Evolutionary conservation across 2,329 filamentous ascomycete species (phyloP).

Genomic region (Zymoseptoria tritici): DNA sequence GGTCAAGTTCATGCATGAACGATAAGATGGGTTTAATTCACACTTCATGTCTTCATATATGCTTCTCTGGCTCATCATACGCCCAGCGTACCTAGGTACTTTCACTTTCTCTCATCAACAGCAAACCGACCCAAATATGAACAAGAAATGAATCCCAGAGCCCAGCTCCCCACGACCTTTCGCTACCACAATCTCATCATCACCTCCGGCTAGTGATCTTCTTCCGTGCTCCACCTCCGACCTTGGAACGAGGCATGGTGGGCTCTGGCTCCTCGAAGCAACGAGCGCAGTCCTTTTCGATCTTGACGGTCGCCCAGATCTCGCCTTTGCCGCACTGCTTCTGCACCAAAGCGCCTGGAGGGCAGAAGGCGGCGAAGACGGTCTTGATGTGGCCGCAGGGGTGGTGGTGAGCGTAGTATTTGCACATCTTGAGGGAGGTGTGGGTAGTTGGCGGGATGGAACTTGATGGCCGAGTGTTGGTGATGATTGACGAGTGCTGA

Average conservation of each 20-base stretch:
- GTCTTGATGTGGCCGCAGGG: constrained; percentile 39
- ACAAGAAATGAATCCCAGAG: background rate
- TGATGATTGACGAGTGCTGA: background rate
- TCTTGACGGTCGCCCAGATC: constrained; percentile 32
- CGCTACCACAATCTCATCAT: background rate
- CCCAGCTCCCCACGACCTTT: background rate
- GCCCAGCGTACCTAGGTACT: background rate
- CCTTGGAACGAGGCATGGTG: constrained; percentile 10
- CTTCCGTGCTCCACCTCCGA: constrained; percentile 11
- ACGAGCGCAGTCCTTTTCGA: constrained; percentile 27
- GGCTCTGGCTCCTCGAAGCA: constrained; percentile 21
- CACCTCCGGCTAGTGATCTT: constrained; percentile 10
- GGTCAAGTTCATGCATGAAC: background rate
- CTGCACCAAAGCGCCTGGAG: constrained; percentile 27
- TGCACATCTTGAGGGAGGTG: constrained; percentile 36
- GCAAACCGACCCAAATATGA: background rate
- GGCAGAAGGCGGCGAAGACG: constrained; percentile 31
- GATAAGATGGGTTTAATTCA: background rate
- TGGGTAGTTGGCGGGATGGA: background rate
- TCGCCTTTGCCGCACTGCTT: constrained; percentile 27
- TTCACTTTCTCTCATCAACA: background rate
- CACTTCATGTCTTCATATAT: background rate
- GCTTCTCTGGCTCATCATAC: background rate
- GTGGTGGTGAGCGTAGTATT: constrained; percentile 42
- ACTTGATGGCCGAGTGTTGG: background rate